phyloP scores from a whole-genome alignment of 1,139 yeast species.

The Sugiyamaella castrensis region DNA sequence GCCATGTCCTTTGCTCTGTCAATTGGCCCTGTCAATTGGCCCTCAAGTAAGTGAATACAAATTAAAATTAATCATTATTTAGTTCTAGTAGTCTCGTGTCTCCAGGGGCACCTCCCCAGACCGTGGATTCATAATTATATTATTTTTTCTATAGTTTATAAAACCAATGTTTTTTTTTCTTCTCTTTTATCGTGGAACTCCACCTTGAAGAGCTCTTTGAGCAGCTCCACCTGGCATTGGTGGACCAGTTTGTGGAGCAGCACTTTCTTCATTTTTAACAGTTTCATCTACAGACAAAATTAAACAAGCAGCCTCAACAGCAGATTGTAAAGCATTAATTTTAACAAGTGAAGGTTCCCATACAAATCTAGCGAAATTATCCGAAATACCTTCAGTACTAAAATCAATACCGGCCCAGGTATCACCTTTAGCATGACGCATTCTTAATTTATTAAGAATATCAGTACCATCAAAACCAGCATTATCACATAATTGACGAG shows the following conservation, averaged over 20 bases:
- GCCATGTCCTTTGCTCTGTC: too few species aligned
- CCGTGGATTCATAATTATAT: background rate
- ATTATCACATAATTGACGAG: conserved; percentile 95
- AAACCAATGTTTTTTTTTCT: background rate
- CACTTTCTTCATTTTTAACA: conserved; percentile 70
- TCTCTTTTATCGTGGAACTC: conserved; percentile 19
- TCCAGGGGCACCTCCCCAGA: too few species aligned
- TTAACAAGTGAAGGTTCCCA: conserved; percentile 99
- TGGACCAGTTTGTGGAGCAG: conserved; percentile 36
- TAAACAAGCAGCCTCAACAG: conserved; percentile 95
- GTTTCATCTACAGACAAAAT: conserved; percentile 95
- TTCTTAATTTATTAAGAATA: conserved; percentile 80
- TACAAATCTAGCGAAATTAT: conserved; percentile 80
- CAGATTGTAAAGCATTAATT: conserved; percentile 88
- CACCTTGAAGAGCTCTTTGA: conserved; percentile 25
- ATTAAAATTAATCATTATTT: too few species aligned
- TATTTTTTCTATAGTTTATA: background rate
- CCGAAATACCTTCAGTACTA: conserved; percentile 73
- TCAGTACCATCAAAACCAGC: conserved; percentile 98
- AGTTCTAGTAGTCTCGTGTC: too few species aligned
- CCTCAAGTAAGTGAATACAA: too few species aligned
- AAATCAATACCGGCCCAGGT: conserved; percentile 91
- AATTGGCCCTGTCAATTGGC: too few species aligned
- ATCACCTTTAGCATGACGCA: conserved; percentile 93
- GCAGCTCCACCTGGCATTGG: conserved; percentile 30